Base-by-base conservation (phyloP, 2,329 filamentous ascomycete species). In the Endoconidiophora polonica region DNA sequence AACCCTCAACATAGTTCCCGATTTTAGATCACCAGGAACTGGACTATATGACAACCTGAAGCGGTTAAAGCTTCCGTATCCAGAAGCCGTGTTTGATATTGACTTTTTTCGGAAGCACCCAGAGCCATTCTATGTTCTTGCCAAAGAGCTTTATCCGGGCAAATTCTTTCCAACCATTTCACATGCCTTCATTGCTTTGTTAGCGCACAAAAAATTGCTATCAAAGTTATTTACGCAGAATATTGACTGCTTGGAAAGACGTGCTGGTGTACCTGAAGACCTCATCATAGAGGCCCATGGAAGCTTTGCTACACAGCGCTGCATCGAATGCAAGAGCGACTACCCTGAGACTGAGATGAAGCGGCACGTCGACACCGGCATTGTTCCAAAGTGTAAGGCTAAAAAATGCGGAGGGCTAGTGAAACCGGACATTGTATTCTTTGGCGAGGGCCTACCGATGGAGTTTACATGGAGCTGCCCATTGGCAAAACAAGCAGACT, bases 341-440 rank as follows among this genome's bases (percentile, higher is more conserved):
- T 96, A 79, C 60, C 82, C 86, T 0, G 79, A 81, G 36, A 76
- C 82, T 2, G 63, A 75, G 56, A 94, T 96, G 83, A 73, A 72
- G 58, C 66, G 75, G 55, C 75, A 80, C 53, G 77, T 96, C 20
- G 65, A 71, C 2, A 69, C 68, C 36, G 81, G 77, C 22, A 69
- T 77, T 23, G 82, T 94, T 0, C 86, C 90, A 0, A 70, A 67
- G 54, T 96, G 90, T 61, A 56, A 65, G 38, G 65, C 67, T 3
- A 59, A 68, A 6, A 61, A 66, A 18, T 96, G 90, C 61, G 68
- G 73, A 36, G 88, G 88, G 0, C 67, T 91, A 2, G 86, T 95
- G 37, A 95, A 95, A 66, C 88, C 88, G 0, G 86, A 94, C 58
- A 94, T 95, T 60, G 86, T 94, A 33, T 95, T 95, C 66, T 95